These are phyloP conservation scores for Saccharum hybrid DNA, from an alignment of 202 grass and related monocot genomes.

Conservation along the genomic window DNA sequence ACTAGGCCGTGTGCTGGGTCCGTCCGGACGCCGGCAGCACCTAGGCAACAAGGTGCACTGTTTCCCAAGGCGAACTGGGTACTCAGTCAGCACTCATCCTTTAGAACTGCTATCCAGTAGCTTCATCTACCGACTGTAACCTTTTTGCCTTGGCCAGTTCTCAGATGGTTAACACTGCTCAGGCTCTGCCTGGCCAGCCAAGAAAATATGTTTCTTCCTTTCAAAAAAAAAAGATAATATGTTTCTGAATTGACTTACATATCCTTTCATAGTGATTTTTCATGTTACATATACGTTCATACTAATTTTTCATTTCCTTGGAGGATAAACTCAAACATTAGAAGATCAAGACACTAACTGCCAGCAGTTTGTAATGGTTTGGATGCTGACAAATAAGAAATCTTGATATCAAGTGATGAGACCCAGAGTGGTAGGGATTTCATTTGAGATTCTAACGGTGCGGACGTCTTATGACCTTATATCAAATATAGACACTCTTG, in stretches of 20 bases:
- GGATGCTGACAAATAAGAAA: slow-evolving; percentile 9
- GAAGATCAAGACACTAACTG: neutral
- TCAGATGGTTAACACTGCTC: neutral
- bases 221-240: neutral
- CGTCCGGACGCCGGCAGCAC: no score
- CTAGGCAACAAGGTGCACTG: no score
- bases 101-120: neutral
- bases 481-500: neutral
- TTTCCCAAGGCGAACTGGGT: no score
- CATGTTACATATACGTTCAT: neutral
- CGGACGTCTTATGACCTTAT: neutral
- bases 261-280: neutral
- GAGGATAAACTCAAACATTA: neutral
- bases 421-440: neutral
- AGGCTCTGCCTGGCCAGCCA: neutral
- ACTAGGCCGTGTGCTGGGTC: no score
- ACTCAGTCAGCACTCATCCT: neutral
- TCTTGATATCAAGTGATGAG: neutral
- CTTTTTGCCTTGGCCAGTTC: neutral
- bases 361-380: neutral
- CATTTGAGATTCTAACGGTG: neutral
- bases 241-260: neutral
- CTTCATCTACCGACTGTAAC: neutral
- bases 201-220: neutral
- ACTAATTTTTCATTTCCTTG: neutral